Conservation (phyloP, 129 eudicot species). For the Silybum marianum region DNA sequence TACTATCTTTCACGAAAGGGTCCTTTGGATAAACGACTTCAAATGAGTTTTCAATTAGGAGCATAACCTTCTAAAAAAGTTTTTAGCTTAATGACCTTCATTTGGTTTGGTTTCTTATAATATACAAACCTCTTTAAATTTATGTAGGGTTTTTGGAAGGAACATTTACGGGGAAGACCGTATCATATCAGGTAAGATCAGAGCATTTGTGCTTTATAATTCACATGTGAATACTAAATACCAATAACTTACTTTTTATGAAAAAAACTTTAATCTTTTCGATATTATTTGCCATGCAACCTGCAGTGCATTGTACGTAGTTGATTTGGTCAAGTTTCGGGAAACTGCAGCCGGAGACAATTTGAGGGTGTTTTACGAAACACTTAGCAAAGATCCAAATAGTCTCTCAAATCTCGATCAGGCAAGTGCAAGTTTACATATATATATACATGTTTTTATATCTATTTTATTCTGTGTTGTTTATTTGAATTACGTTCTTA, state of each 20-base stretch:
- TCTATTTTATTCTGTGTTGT: background rate
- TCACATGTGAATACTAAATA: background rate
- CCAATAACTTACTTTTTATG: background rate
- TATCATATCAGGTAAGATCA: slow-evolving; percentile 85
- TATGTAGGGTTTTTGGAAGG: slow-evolving; percentile 96
- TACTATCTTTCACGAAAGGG: background rate
- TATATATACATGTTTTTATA: background rate
- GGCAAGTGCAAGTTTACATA: slow-evolving; percentile 44
- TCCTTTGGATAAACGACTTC: background rate
- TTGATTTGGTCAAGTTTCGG: slow-evolving; percentile 85
- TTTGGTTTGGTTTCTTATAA: background rate
- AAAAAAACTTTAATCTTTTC: background rate
- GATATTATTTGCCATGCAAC: background rate
- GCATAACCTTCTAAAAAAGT: background rate
- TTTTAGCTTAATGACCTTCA: background rate
- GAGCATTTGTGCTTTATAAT: slow-evolving; percentile 13
- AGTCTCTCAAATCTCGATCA: slow-evolving; percentile 97
- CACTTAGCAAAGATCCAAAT: slow-evolving; percentile 97
- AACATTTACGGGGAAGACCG: slow-evolving; percentile 90
- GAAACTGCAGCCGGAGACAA: slow-evolving; percentile 98
- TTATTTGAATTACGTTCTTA: background rate
- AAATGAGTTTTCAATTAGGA: background rate
- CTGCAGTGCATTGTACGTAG: slow-evolving; percentile 93
- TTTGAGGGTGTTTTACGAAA: slow-evolving; percentile 86
- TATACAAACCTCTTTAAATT: background rate